These are phyloP conservation scores for Leccinum subgranulosum DNA, from an alignment of 768 basidiomycete species.

Conservation along the genomic window DNA sequence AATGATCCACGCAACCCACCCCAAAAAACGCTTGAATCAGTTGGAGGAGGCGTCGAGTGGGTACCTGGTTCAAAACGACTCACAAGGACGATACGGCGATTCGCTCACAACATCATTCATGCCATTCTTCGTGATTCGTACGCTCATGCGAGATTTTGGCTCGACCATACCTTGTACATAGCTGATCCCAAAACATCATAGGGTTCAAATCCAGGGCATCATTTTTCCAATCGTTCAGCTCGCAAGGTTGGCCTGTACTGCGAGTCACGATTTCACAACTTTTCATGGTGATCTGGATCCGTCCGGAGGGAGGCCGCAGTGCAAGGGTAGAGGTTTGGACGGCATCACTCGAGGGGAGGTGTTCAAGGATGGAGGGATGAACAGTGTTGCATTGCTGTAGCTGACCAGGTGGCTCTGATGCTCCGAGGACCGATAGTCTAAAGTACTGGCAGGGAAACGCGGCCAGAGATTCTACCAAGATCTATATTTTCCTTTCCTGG, in stretches of 20 bases:
- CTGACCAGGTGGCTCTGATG: conserved; percentile 50
- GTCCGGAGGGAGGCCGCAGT: conserved; percentile 58
- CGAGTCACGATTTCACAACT: conserved; percentile 42
- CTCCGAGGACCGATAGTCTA: conserved; percentile 20
- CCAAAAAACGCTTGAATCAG: conserved; percentile 36
- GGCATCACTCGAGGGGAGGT: conserved; percentile 47
- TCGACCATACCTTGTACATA: conserved; percentile 15
- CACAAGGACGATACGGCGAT: conserved; percentile 39
- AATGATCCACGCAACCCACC: conserved; percentile 37
- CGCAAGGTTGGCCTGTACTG: conserved; percentile 59
- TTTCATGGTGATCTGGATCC: conserved; percentile 35
- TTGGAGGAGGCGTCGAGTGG: conserved; percentile 54
- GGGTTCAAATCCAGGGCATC: conserved; percentile 61
- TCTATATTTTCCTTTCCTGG: no score
- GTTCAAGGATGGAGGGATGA: conserved; percentile 54
- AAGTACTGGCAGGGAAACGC: no score
- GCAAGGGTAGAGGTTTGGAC: conserved; percentile 62
- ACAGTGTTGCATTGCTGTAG: conserved; percentile 60
- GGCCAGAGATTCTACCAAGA: conserved; percentile 5
- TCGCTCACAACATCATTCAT: conserved; percentile 44
- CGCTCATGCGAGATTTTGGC: not conserved
- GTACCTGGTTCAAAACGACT: conserved; percentile 47
- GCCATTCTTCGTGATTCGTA: conserved; percentile 57
- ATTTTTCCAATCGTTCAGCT: conserved; percentile 36
- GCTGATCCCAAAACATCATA: conserved; percentile 66